Base-by-base conservation (phyloP, 2,329 filamentous ascomycete species). In the Orbilia oligospora region DNA sequence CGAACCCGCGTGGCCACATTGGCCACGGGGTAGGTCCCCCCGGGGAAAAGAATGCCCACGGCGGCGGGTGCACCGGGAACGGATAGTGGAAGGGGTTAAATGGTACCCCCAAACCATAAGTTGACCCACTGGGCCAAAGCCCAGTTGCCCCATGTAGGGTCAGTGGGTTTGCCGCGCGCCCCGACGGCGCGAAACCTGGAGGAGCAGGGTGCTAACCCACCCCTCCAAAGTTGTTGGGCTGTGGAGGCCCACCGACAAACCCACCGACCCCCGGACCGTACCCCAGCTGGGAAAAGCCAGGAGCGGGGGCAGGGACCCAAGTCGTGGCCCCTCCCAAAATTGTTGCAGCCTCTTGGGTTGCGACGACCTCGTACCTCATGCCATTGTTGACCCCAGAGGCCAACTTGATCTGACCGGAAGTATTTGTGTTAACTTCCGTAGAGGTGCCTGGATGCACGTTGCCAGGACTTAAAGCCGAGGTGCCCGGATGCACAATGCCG, bases 401-500 rank as follows among this genome's bases (percentile, higher is more conserved):
- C 38, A 41, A n/a, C 38, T 24, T 20, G 10, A 38, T 22, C n/a
- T 36, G 16, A 20, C 1, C 1, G n/a, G 41, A 16, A n/a, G n/a
- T n/a, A n/a, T n/a, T n/a, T n/a, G n/a, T n/a, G n/a, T n/a, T n/a
- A n/a, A n/a, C n/a, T n/a, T n/a, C n/a, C n/a, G n/a, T n/a, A n/a
- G n/a, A n/a, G n/a, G n/a, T n/a, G n/a, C n/a, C n/a, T n/a, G n/a
- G n/a, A n/a, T n/a, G n/a, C n/a, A n/a, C n/a, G n/a, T n/a, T n/a
- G n/a, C n/a, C n/a, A n/a, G n/a, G n/a, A n/a, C n/a, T n/a, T n/a
- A n/a, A n/a, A n/a, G n/a, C n/a, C n/a, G n/a, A n/a, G n/a, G n/a
- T 24, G 55, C 36, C 55, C 20, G 55, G 55, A 61, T 61, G 55
- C 55, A 16, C 33, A 61, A 61, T 61, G 30, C 55, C 55, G 20